These are phyloP conservation scores for Leccinum huronense DNA, from an alignment of 1,284 basidiomycete species.

Conservation along the genomic window DNA sequence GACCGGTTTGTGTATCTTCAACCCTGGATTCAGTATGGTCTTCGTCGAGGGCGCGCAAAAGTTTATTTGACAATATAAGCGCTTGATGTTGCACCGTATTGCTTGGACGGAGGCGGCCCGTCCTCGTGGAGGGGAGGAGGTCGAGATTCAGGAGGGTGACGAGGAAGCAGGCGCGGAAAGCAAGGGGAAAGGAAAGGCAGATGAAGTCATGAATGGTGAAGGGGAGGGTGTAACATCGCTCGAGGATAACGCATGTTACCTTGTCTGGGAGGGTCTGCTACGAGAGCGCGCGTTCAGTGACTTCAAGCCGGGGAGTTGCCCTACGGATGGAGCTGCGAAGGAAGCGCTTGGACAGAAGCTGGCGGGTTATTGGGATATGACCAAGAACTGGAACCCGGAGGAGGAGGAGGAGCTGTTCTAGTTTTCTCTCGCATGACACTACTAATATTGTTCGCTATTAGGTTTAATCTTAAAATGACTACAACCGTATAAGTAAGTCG, in stretches of 20 bases:
- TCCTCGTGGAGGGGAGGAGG: conserved; percentile 68
- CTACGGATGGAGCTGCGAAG: conserved; percentile 82
- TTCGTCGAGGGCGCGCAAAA: conserved; percentile 92
- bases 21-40: conserved; percentile 85
- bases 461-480: not conserved
- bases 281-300: conserved; percentile 79
- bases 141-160: conserved; percentile 57
- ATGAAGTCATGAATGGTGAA: conserved; percentile 9
- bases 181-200: conserved; percentile 33
- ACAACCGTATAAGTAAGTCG: too few relatives aligned
- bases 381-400: conserved; percentile 82
- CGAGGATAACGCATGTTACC: conserved; percentile 83
- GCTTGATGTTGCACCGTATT: conserved; percentile 85
- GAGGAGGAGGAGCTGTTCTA: conserved; percentile 65
- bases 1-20: conserved; percentile 87
- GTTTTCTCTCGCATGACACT: conserved; percentile 1
- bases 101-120: conserved; percentile 93
- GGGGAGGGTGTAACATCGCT: conserved; percentile 45
- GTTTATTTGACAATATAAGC: conserved; percentile 85
- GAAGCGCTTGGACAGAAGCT: conserved; percentile 81
- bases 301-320: conserved; percentile 84
- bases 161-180: conserved; percentile 43
- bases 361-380: conserved; percentile 91
- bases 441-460: not conserved
- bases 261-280: conserved; percentile 92